Percentiles rank a stretch among this genome's conserved stretches.
phyloP scores from a whole-genome alignment of 768 basidiomycete genomes.

The Lentinula sp. region DNA sequence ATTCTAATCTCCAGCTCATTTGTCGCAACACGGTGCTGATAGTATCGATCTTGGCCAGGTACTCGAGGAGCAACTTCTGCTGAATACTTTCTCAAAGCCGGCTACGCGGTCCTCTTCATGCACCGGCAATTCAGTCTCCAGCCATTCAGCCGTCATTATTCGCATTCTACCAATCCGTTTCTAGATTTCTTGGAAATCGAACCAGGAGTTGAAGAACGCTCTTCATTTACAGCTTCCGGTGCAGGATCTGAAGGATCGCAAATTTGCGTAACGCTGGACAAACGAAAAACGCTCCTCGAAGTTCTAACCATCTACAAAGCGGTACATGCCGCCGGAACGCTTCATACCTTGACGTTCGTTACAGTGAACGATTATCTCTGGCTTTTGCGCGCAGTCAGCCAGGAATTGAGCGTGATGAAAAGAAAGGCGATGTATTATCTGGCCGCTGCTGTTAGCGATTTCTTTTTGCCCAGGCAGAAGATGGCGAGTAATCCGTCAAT shows the following conservation, averaged over 20 bases:
- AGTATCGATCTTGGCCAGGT: slow-evolving; percentile 37
- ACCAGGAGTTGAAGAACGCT: background rate
- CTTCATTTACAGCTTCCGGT: background rate
- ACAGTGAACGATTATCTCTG: slow-evolving; percentile 97
- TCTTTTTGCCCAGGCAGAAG: slow-evolving; percentile 88
- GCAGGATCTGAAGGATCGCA: slow-evolving; percentile 21
- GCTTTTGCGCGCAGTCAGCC: slow-evolving; percentile 77
- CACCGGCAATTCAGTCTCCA: slow-evolving; percentile 97
- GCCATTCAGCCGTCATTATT: slow-evolving; percentile 96
- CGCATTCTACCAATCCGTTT: slow-evolving; percentile 96
- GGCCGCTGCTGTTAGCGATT: slow-evolving; percentile 97
- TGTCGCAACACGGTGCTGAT: slow-evolving; percentile 2
- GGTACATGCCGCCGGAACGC: slow-evolving; percentile 65
- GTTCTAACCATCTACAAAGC: slow-evolving; percentile 77
- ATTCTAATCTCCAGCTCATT: background rate
- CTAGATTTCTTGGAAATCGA: slow-evolving; percentile 88
- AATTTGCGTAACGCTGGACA: slow-evolving; percentile 63
- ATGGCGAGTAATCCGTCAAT: slow-evolving; percentile 50
- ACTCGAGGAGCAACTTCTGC: slow-evolving; percentile 97
- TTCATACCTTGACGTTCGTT: slow-evolving; percentile 86
- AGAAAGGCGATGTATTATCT: slow-evolving; percentile 88
- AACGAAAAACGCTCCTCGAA: slow-evolving; percentile 59
- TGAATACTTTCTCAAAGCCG: slow-evolving; percentile 91
- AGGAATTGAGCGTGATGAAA: slow-evolving; percentile 67
- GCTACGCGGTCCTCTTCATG: slow-evolving; percentile 98